Conservation (phyloP, 768 basidiomycete species). For the Agaricus subrufescens region DNA sequence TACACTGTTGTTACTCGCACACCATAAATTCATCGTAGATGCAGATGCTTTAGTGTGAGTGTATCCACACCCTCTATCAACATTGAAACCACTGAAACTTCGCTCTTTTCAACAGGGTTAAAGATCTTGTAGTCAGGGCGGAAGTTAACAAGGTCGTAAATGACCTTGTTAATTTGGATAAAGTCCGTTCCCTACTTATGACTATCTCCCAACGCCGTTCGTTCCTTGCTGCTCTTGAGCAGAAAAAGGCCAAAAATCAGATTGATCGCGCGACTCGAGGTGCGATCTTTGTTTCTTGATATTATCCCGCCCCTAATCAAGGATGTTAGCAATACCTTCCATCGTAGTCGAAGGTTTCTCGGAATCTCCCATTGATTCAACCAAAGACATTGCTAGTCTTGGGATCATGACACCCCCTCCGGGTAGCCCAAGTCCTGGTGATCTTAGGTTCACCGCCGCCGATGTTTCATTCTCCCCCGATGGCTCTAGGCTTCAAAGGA, state of each 20-base stretch:
- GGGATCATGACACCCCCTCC: constrained; percentile 29
- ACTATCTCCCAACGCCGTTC: constrained; percentile 70
- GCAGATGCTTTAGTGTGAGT: constrained; percentile 84
- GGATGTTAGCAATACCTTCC: constrained; percentile 54
- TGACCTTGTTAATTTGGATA: constrained; percentile 81
- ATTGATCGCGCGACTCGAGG: constrained; percentile 30
- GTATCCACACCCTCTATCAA: no score
- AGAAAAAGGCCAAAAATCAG: constrained; percentile 27
- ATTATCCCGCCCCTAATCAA: neutral
- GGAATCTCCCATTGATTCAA: constrained; percentile 44
- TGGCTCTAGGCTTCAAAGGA: constrained; percentile 47
- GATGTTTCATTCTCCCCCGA: constrained; percentile 47
- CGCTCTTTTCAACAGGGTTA: constrained; percentile 46
- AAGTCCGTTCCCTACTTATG: constrained; percentile 73
- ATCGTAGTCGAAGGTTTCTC: constrained; percentile 63
- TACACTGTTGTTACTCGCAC: constrained; percentile 84
- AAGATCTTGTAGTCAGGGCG: constrained; percentile 73
- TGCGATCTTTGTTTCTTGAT: constrained; percentile 14
- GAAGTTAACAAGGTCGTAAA: constrained; percentile 77
- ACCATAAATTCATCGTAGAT: constrained; percentile 90
- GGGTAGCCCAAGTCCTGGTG: constrained; percentile 34
- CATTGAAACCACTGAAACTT: no score
- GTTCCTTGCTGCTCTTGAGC: constrained; percentile 52
- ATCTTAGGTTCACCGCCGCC: constrained; percentile 30
- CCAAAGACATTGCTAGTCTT: constrained; percentile 52